These are phyloP conservation scores for Bombardia bombarda DNA, from an alignment of 495 filamentous ascomycete genomes.

Conservation along the genomic window DNA sequence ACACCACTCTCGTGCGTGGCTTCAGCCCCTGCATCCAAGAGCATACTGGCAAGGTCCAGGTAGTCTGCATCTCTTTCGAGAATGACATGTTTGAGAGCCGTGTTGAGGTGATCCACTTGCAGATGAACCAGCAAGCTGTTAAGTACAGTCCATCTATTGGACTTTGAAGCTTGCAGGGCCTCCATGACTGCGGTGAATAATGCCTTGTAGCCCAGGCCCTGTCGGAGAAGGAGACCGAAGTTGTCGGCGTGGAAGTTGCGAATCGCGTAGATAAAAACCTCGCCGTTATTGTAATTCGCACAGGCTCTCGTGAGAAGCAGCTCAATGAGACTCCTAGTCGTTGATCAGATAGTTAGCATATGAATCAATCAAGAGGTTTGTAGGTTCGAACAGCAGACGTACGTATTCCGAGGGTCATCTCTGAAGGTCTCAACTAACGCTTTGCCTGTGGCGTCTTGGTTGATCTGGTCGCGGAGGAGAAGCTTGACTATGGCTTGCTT, in stretches of 20 bases:
- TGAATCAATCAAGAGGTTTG: background rate
- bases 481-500: slow-evolving; percentile 12
- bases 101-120: slow-evolving; percentile 22
- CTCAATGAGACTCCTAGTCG: slow-evolving; percentile 9
- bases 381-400: background rate
- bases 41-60: slow-evolving; percentile 9
- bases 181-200: slow-evolving; percentile 19
- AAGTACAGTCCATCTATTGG: slow-evolving; percentile 10
- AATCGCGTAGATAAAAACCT: slow-evolving; percentile 22
- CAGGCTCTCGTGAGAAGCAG: slow-evolving; percentile 16
- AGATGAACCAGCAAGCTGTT: slow-evolving; percentile 10
- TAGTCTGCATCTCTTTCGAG: slow-evolving; percentile 17
- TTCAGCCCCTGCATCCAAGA: slow-evolving; percentile 20
- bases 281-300: slow-evolving; percentile 25
- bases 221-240: slow-evolving; percentile 20
- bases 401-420: slow-evolving; percentile 17
- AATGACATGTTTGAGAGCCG: slow-evolving; percentile 16
- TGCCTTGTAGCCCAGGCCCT: slow-evolving; percentile 16
- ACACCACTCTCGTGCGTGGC: slow-evolving; percentile 18
- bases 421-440: slow-evolving; percentile 28
- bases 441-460: slow-evolving; percentile 21
- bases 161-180: slow-evolving; percentile 9
- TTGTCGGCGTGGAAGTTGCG: slow-evolving; percentile 14
- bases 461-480: slow-evolving; percentile 16
- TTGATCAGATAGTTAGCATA: background rate